These are phyloP conservation scores for Colletotrichum trifolii DNA, from an alignment of 2,329 filamentous ascomycete genomes.

Conservation along the genomic window DNA sequence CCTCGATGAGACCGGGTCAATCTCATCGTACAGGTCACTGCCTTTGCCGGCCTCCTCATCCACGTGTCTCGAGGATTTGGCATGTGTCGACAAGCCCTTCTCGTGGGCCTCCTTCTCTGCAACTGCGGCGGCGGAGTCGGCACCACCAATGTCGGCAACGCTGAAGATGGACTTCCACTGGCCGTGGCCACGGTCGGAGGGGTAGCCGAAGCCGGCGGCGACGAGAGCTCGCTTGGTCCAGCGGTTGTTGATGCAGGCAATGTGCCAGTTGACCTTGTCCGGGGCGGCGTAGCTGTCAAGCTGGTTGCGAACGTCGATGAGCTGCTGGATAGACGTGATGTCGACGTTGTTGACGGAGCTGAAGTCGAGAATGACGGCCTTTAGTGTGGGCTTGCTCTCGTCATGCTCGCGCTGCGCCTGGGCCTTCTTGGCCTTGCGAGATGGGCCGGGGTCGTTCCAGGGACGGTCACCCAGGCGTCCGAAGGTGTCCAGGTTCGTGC, in stretches of 20 bases:
- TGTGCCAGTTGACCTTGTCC: conserved; percentile 91
- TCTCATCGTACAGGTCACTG: conserved; percentile 44
- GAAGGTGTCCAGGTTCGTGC: conserved; percentile 78
- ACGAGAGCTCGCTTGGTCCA: conserved; percentile 94
- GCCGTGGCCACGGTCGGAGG: conserved; percentile 61
- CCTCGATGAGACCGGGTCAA: conserved; percentile 42
- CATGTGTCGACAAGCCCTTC: conserved; percentile 27
- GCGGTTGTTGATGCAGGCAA: conserved; percentile 91
- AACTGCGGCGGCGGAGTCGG: conserved; percentile 73
- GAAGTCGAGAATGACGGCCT: conserved; percentile 94
- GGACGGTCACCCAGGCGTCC: conserved; percentile 79
- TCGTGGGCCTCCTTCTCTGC: conserved; percentile 74
- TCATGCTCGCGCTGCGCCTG: conserved; percentile 53
- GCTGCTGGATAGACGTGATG: conserved; percentile 88
- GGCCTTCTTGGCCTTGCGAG: conserved; percentile 56
- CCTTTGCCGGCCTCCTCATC: conserved; percentile 53
- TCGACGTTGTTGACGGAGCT: conserved; percentile 94
- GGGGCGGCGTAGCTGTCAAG: conserved; percentile 87
- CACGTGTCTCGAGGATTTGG: conserved; percentile 18
- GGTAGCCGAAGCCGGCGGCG: conserved; percentile 89
- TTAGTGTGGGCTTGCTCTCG: conserved; percentile 73
- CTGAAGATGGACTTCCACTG: conserved; percentile 96
- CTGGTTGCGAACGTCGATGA: conserved; percentile 95
- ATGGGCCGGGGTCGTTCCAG: conserved; percentile 93
- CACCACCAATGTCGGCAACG: conserved; percentile 85